phyloP scores from a whole-genome alignment of 768 basidiomycete species.

The Kwoniella pini region DNA sequence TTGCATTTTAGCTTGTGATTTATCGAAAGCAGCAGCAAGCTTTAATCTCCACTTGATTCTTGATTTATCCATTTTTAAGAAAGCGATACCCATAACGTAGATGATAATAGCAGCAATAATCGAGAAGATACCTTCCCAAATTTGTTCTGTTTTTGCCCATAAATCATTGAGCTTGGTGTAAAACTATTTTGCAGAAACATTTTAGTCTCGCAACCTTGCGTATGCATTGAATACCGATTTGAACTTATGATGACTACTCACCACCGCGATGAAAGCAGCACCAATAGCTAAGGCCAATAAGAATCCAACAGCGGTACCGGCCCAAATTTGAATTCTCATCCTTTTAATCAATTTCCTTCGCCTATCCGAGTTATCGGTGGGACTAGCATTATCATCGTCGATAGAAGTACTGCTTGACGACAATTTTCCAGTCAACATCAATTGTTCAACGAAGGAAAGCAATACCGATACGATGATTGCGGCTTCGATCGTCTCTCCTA shows the following conservation, averaged over 20 bases:
- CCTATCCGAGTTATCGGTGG: background rate
- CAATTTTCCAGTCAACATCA: constrained; percentile 50
- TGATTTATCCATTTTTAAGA: constrained; percentile 93
- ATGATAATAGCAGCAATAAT: constrained; percentile 65
- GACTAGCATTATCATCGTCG: background rate
- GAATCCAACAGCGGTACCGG: constrained; percentile 74
- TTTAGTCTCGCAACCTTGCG: background rate
- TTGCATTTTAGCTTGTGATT: constrained; percentile 36
- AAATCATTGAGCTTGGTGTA: constrained; percentile 85
- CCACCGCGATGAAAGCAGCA: constrained; percentile 83
- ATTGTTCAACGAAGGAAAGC: constrained; percentile 83
- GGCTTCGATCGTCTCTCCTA: constrained; percentile 80
- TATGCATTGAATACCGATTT: too few relatives aligned
- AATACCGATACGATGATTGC: constrained; percentile 89
- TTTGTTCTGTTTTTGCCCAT: constrained; percentile 77
- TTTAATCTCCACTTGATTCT: constrained; percentile 94
- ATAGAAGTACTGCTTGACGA: constrained; percentile 1
- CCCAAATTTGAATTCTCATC: constrained; percentile 71
- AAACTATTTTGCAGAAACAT: constrained; percentile 58
- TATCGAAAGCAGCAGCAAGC: constrained; percentile 71
- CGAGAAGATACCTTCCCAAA: constrained; percentile 82
- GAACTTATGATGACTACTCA: constrained; percentile 30
- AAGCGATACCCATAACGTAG: constrained; percentile 87
- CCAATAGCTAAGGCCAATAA: constrained; percentile 78
- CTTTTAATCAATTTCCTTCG: constrained; percentile 57